phyloP scores from a whole-genome alignment of 192 early-diverging fungal species.

The Coemansia sp. region DNA sequence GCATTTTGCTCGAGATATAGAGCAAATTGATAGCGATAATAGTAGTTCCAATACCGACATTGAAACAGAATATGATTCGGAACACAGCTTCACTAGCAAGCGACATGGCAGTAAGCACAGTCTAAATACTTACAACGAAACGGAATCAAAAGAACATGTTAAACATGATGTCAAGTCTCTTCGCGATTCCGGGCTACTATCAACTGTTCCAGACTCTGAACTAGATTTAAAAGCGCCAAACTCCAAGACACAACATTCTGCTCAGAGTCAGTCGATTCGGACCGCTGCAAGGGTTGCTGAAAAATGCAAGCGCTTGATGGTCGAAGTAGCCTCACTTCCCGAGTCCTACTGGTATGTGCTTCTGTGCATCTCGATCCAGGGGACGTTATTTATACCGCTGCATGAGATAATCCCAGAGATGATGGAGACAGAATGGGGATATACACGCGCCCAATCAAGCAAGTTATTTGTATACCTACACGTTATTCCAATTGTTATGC shows the following conservation, averaged over 20 bases:
- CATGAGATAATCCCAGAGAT: slow-evolving; percentile 53
- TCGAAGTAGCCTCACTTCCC: slow-evolving; percentile 39
- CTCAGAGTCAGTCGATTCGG: background rate
- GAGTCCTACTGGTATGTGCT: slow-evolving; percentile 55
- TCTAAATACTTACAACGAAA: background rate
- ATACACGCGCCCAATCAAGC: slow-evolving; percentile 44
- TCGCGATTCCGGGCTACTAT: background rate
- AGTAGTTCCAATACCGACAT: background rate
- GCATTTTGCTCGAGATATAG: slow-evolving; percentile 35
- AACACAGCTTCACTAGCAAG: slow-evolving; percentile 7
- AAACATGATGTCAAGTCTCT: background rate
- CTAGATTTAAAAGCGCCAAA: background rate
- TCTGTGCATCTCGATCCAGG: slow-evolving; percentile 44
- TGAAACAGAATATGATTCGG: slow-evolving; percentile 3
- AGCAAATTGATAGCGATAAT: background rate
- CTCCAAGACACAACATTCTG: background rate
- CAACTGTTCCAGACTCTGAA: background rate
- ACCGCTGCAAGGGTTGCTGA: background rate
- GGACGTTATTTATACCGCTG: slow-evolving; percentile 51
- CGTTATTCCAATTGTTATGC: slow-evolving; percentile 57
- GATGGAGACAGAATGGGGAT: slow-evolving; percentile 53
- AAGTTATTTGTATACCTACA: slow-evolving; percentile 55
- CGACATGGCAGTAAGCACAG: background rate
- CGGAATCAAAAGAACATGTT: no score
- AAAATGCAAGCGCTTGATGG: slow-evolving; percentile 43